Evolutionary conservation across 177 flowering plant species (phyloP).

Genomic region (Vitis hybrid): DNA sequence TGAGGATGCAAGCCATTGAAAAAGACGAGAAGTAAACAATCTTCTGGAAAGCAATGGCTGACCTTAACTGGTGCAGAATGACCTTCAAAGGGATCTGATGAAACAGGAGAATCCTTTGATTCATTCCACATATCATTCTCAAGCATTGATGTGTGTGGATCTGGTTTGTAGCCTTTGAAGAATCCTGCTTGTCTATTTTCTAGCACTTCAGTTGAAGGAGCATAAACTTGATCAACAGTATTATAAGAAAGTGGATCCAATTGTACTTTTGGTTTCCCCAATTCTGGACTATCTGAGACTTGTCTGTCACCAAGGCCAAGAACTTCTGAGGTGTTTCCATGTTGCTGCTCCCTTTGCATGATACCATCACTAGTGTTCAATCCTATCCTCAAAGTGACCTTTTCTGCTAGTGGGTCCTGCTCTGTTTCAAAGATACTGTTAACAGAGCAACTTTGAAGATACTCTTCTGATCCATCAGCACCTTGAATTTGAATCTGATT

Average conservation of each 20-base stretch:
- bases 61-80: conserved; percentile 37
- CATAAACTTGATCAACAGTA: conserved; percentile 16
- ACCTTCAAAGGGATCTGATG: conserved; percentile 20
- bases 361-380: conserved; percentile 14
- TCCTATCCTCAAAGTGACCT: conserved; percentile 13
- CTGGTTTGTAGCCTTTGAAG: conserved; percentile 17
- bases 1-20: not conserved
- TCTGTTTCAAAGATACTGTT: conserved; percentile 15
- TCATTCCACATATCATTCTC: conserved; percentile 10
- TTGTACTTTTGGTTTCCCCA: conserved; percentile 14
- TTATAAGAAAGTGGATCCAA: conserved; percentile 32
- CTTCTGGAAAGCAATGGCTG: conserved; percentile 3
- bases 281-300: conserved; percentile 12
- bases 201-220: conserved; percentile 18
- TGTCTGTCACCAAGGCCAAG: conserved; percentile 13
- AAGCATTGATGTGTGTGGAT: conserved; percentile 4
- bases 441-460: conserved; percentile 20
- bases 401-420: conserved; percentile 17
- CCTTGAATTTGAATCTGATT: conserved; percentile 13
- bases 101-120: conserved; percentile 17
- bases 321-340: conserved; percentile 15
- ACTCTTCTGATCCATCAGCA: conserved; percentile 16
- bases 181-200: conserved; percentile 11
- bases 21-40: not conserved
- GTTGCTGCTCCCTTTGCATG: conserved; percentile 15